Evolutionary conservation across 1,284 basidiomycete species (phyloP).

Genomic region (Mycocalia duriaeana): DNA sequence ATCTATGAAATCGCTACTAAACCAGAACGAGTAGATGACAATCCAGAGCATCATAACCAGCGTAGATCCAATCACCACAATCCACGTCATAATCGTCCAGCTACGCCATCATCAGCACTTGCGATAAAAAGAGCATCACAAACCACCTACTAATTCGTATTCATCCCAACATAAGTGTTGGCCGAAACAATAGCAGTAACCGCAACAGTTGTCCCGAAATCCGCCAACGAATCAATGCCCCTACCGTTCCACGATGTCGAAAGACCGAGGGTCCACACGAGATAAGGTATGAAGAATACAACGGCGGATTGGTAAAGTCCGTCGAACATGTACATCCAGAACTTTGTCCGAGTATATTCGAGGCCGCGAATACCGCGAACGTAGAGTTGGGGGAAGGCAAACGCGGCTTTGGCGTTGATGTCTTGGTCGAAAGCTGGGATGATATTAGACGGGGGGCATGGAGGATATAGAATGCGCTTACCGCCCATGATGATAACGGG

Average conservation of each 20-base stretch:
- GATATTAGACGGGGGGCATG: conserved; percentile 7
- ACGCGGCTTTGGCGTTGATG: conserved; percentile 82
- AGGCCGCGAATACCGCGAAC: conserved; percentile 88
- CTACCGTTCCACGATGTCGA: conserved; percentile 69
- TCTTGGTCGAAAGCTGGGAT: conserved; percentile 89
- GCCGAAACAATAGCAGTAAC: conserved; percentile 85
- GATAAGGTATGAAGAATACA: conserved; percentile 87
- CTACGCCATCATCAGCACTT: conserved; percentile 30
- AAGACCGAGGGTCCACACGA: conserved; percentile 66
- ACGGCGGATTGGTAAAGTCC: conserved; percentile 90
- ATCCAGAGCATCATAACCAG: conserved; percentile 83
- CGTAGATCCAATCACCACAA: conserved; percentile 76
- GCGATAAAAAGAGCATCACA: conserved; percentile 1
- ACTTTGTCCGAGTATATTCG: conserved; percentile 88
- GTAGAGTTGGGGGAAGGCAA: conserved; percentile 93
- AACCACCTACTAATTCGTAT: conserved; percentile 77
- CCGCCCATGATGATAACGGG: conserved; percentile 90
- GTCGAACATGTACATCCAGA: conserved; percentile 94
- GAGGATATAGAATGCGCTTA: conserved; percentile 27
- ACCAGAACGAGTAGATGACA: conserved; percentile 77
- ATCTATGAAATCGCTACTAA: conserved; percentile 64
- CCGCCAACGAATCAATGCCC: conserved; percentile 74
- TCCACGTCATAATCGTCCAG: conserved; percentile 86
- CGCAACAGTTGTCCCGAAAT: conserved; percentile 91
- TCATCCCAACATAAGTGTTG: conserved; percentile 85